Base-by-base conservation (phyloP, 495 filamentous ascomycete species). In the Bacidia rubella region DNA sequence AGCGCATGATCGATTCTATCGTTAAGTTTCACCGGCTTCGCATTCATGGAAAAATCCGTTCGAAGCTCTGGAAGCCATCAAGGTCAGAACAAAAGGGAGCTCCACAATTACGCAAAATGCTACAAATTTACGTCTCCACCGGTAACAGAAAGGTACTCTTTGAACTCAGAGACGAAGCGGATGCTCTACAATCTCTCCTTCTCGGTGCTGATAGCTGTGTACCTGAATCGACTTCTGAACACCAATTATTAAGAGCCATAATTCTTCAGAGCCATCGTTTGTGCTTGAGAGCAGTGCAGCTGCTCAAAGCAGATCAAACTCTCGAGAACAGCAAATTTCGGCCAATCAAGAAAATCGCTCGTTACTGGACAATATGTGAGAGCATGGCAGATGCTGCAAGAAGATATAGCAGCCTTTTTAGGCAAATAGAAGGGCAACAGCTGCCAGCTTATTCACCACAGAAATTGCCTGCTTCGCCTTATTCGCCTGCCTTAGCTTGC, bases 301-400 rank as follows among this genome's bases (percentile, higher is more conserved):
- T 9, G 20, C 40, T 11, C 7, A 3, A 51, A 1, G 39, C 49
- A 49, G 32, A 44, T 7, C 20, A 35, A 12, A 43, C 54, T 5
- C 21, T 24, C 2, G 23, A 51, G 5, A 44, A 49, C 24, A 57
- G 52, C 22, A n/a, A 20, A 12, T 23, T 61, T 22, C 2, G 42
- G 20, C 59, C 53, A 20, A 49, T 60, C 12, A 39, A 54, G 26
- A 61, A 61, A 38, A 40, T 61, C 29, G 59, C 58, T n/a, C 48
- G 59, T 1, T 61, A 61, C 50, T 59, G 53, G 57, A 52, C 47
- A 19, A 15, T 59, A 24, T 61, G 59, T 52, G n/a, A 15, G 2
- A 4, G 25, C 22, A 54, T 60, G 47, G 20, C 56, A n/a, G 40
- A 52, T 17, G 41, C 19, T 25, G 46, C 58, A 10, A 54, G 40